Evolutionary conservation across 192 early-diverging fungal species (phyloP).

Genomic region (Phlyctochytrium bullatum): DNA sequence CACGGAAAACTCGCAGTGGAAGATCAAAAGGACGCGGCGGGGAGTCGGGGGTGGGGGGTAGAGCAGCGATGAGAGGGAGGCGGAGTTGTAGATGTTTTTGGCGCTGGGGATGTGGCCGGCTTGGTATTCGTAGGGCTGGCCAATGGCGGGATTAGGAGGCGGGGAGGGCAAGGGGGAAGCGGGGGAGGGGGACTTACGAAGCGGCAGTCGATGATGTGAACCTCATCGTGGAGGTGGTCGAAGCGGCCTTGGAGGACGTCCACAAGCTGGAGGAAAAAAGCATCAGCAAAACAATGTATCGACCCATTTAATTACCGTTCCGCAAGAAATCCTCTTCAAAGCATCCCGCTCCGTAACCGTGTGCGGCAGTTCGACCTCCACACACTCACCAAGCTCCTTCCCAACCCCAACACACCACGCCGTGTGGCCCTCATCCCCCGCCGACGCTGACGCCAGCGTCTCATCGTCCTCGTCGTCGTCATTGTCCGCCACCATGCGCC

Average conservation of each 20-base stretch:
- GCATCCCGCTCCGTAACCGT: slow-evolving; percentile 12
- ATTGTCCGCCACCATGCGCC: too few relatives aligned
- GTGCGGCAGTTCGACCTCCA: background rate
- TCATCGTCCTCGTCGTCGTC: too few relatives aligned
- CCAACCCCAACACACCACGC: too few relatives aligned
- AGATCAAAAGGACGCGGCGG: slow-evolving; percentile 62
- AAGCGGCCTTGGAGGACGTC: slow-evolving; percentile 69
- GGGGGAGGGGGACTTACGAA: slow-evolving; percentile 37
- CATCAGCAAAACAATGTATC: background rate
- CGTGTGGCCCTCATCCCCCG: too few relatives aligned
- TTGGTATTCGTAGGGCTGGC: slow-evolving; percentile 73
- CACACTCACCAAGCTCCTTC: too few relatives aligned
- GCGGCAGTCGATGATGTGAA: slow-evolving; percentile 77
- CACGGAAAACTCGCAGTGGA: slow-evolving; percentile 86
- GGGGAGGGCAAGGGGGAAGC: background rate
- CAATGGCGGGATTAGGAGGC: background rate
- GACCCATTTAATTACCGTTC: slow-evolving; percentile 16
- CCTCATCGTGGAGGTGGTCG: slow-evolving; percentile 54
- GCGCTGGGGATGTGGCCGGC: slow-evolving; percentile 80
- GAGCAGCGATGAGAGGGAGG: slow-evolving; percentile 60
- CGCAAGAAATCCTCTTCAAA: slow-evolving; percentile 26
- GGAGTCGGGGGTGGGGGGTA: slow-evolving; percentile 35
- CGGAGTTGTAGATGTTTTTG: slow-evolving; percentile 63
- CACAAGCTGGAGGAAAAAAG: slow-evolving; percentile 38
- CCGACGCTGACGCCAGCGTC: too few relatives aligned